phyloP scores from a whole-genome alignment of 495 filamentous ascomycete genomes.

The Hypoxylon trugodes region DNA sequence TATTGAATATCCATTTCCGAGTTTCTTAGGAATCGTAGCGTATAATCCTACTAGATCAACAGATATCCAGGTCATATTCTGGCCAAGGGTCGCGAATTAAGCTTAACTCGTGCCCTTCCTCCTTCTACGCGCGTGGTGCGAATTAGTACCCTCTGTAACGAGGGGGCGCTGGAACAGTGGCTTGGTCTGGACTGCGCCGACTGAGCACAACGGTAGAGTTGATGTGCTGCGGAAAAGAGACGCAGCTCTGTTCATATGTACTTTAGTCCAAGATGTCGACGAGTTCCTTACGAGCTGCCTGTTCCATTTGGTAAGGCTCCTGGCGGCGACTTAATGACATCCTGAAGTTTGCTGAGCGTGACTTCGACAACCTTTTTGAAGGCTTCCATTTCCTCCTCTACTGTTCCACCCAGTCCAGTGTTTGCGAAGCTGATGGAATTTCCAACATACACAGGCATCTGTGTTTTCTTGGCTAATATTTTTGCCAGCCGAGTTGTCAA shows the following conservation, averaged over 20 bases:
- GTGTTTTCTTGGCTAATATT: constrained; percentile 74
- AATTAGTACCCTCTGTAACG: too few relatives aligned
- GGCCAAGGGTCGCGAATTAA: too few relatives aligned
- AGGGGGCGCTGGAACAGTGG: too few relatives aligned
- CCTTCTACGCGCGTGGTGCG: too few relatives aligned
- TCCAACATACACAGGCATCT: constrained; percentile 81
- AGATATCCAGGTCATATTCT: too few relatives aligned
- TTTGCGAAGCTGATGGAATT: constrained; percentile 75
- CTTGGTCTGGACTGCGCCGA: too few relatives aligned
- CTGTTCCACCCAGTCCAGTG: constrained; percentile 72
- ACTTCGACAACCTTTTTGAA: constrained; percentile 75
- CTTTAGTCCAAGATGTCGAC: neutral
- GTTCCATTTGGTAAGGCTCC: constrained; percentile 26
- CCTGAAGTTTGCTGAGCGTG: constrained; percentile 66
- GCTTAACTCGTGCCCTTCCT: too few relatives aligned
- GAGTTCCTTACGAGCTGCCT: constrained; percentile 12
- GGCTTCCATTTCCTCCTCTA: constrained; percentile 96
- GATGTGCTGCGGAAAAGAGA: neutral
- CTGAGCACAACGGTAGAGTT: neutral
- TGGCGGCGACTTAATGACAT: constrained; percentile 25
- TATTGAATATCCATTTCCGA: too few relatives aligned
- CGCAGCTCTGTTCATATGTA: neutral
- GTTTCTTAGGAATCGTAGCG: too few relatives aligned
- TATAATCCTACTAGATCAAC: too few relatives aligned
- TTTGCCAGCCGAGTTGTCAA: constrained; percentile 87